Percentiles rank a stretch among this genome's conserved stretches.
phyloP scores from a whole-genome alignment of 2,329 filamentous ascomycete genomes.

The Cladosporium sp. region DNA sequence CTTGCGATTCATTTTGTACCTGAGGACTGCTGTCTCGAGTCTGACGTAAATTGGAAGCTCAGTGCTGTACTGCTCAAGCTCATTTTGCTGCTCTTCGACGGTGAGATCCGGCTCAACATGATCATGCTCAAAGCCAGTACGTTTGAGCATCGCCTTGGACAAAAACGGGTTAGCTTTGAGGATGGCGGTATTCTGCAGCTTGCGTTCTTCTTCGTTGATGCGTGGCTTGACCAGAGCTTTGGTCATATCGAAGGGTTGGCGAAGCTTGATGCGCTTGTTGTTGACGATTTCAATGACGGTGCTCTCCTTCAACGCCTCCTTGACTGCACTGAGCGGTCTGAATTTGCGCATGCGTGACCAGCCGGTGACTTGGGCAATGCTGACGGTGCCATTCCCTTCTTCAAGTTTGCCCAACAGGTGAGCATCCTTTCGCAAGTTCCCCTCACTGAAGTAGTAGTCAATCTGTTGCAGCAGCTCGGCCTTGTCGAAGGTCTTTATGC shows the following conservation, averaged over 20 bases:
- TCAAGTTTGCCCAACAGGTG: slow-evolving; percentile 39
- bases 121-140: slow-evolving; percentile 58
- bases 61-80: slow-evolving; percentile 64
- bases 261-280: slow-evolving; percentile 41
- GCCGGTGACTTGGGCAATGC: slow-evolving; percentile 39
- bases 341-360: slow-evolving; percentile 46
- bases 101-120: slow-evolving; percentile 77
- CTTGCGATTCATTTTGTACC: slow-evolving; percentile 73
- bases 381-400: slow-evolving; percentile 40
- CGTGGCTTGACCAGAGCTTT: slow-evolving; percentile 27
- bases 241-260: slow-evolving; percentile 33
- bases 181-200: slow-evolving; percentile 19
- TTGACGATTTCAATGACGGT: slow-evolving; percentile 39
- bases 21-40: slow-evolving; percentile 79
- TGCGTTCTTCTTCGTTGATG: slow-evolving; percentile 19
- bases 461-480: slow-evolving; percentile 34
- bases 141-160: slow-evolving; percentile 40
- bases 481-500: neutral
- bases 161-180: slow-evolving; percentile 29
- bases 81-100: slow-evolving; percentile 61
- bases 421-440: slow-evolving; percentile 41
- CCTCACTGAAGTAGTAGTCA: slow-evolving; percentile 49
- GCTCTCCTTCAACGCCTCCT: slow-evolving; percentile 39
- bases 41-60: slow-evolving; percentile 54
- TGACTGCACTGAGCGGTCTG: slow-evolving; percentile 37